Evolutionary conservation across 306 rosid genomes (phyloP), one percentile per base, ranked within the genome.

Genomic region (Oemleria cerasiformis): DNA sequence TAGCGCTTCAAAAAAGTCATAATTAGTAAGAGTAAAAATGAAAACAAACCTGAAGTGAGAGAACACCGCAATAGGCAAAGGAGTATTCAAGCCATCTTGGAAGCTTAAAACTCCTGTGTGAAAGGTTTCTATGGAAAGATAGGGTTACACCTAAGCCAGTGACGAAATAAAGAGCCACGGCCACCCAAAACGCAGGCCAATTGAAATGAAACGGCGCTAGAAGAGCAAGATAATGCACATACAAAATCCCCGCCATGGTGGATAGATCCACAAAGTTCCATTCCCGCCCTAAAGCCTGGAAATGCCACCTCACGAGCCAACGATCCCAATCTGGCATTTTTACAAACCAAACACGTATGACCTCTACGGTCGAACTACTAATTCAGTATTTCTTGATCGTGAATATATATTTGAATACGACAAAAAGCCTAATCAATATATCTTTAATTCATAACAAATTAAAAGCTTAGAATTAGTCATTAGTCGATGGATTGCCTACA

Each of bases 21-120:
- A 25, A 25, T 25, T 25, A 2, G 30, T 25, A 25, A 2, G 30
- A 25, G 30, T 25, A 1, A 25, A 25, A 25, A 25, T 25, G 30
- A 25, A 25, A 2, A 12, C 36, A 23, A 36, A 81, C 98, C 97
- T 92, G 98, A 81, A 90, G 88, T 34, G 98, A 95, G 9, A 79
- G 82, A 67, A 75, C 96, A 0, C 92, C 97, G 57, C 96, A 90
- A 59, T 90, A 90, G 30, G 98, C 93, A 75, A 87, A 90, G 23
- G 68, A 54, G 80, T 90, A 88, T 62, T 92, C 98, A 23, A 92
- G 97, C 96, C 91, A 90, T 72, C 84, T 90, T 25, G 96, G 97
- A 65, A 92, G 87, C 83, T 78, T 92, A 86, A 53, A 68, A 30
- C 63, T 68, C 45, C 21, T 13, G 73, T 68, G 73, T 30, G 73